These are phyloP conservation scores for Exserohilum turcica DNA, from an alignment of 2,329 filamentous ascomycete species.

Conservation along the genomic window DNA sequence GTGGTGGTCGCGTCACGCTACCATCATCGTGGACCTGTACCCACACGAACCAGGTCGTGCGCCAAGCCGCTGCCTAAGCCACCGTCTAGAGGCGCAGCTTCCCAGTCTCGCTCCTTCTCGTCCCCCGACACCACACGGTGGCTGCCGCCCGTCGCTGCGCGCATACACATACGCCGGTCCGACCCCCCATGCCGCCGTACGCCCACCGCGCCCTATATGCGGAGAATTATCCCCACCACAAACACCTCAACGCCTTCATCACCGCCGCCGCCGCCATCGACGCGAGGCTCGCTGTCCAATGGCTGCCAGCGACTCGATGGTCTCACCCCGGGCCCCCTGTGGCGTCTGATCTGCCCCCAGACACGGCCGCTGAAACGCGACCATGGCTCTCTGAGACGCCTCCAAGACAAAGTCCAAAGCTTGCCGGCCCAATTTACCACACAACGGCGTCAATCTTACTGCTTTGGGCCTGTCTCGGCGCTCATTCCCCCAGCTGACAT, in stretches of 20 bases:
- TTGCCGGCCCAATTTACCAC: slow-evolving; percentile 29
- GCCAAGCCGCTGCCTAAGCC: slow-evolving; percentile 1
- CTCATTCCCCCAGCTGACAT: slow-evolving; percentile 12
- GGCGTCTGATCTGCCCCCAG: slow-evolving; percentile 33
- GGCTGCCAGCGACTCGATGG: slow-evolving; percentile 17
- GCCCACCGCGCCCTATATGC: slow-evolving; percentile 19
- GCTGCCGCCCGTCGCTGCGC: neutral
- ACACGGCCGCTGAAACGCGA: slow-evolving; percentile 44
- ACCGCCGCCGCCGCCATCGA: slow-evolving; percentile 6
- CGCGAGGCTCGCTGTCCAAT: slow-evolving; percentile 15
- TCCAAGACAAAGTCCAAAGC: slow-evolving; percentile 40
- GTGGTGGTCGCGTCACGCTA: slow-evolving; percentile 11
- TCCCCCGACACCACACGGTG: neutral
- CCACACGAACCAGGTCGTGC: slow-evolving; percentile 9
- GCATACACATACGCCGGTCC: too few species aligned
- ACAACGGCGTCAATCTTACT: slow-evolving; percentile 20
- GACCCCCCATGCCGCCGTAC: neutral
- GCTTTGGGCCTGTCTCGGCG: slow-evolving; percentile 26
- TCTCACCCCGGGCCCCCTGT: slow-evolving; percentile 35
- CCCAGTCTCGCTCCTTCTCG: neutral
- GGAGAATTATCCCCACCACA: slow-evolving; percentile 16
- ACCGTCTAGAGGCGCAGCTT: slow-evolving; percentile 24
- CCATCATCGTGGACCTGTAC: too few species aligned
- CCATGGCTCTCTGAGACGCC: slow-evolving; percentile 41
- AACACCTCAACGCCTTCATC: slow-evolving; percentile 5